These are phyloP conservation scores for Solanum habrochaites DNA, from an alignment of 257 asterid genomes.

Conservation along the genomic window DNA sequence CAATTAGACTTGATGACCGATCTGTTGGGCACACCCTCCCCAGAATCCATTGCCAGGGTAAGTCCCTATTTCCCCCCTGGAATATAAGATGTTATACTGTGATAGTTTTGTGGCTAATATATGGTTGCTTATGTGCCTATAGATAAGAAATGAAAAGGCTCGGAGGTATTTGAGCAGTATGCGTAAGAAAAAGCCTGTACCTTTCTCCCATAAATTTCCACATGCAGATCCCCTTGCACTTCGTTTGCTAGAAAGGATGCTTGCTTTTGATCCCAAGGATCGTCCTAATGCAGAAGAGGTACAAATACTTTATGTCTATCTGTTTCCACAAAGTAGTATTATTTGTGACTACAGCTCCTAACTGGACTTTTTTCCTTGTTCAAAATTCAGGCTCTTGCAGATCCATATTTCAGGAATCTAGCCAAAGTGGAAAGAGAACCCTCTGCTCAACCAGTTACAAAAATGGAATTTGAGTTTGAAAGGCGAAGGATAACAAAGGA, in stretches of 20 bases:
- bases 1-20: slow-evolving; percentile 95
- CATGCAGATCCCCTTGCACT: slow-evolving; percentile 86
- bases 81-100: neutral
- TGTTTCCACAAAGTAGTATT: neutral
- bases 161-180: slow-evolving; percentile 95
- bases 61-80: neutral
- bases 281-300: slow-evolving; percentile 96
- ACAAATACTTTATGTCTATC: neutral
- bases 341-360: neutral
- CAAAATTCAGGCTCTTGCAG: slow-evolving; percentile 81
- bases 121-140: slow-evolving; percentile 9
- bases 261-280: slow-evolving; percentile 95
- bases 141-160: slow-evolving; percentile 98
- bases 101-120: slow-evolving; percentile 3
- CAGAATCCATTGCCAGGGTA: slow-evolving; percentile 91
- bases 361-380: neutral
- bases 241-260: slow-evolving; percentile 79
- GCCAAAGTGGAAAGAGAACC: slow-evolving; percentile 98
- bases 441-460: slow-evolving; percentile 83
- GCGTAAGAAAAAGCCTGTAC: slow-evolving; percentile 73
- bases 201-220: slow-evolving; percentile 82
- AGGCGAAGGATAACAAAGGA: slow-evolving; percentile 92
- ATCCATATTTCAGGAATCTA: slow-evolving; percentile 93
- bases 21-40: slow-evolving; percentile 80
- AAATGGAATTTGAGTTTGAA: slow-evolving; percentile 98